These are phyloP conservation scores for Chytridiales sp. DNA, from an alignment of 371 early-diverging fungal species.

Conservation along the genomic window DNA sequence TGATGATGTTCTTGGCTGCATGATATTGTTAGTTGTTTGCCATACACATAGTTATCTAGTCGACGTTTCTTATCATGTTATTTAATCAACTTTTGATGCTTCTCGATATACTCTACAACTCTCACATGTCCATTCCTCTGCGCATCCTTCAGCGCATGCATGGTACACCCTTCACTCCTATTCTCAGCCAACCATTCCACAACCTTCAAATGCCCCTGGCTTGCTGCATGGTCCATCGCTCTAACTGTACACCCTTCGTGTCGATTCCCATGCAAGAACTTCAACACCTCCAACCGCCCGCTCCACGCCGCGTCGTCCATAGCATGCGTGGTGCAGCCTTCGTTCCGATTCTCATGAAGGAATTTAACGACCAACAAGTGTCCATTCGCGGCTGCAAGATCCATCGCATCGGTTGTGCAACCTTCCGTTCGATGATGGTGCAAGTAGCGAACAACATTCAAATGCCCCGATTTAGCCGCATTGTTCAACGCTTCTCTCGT, in stretches of 20 bases:
- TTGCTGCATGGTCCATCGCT: constrained; percentile 3
- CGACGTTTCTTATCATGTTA: no score
- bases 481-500: constrained; percentile 3
- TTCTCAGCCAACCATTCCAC: no score
- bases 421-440: not conserved
- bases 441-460: constrained; percentile 4
- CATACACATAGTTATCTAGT: no score
- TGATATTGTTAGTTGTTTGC: no score
- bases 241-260: constrained; percentile 3
- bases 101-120: no score
- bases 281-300: not conserved
- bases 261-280: not conserved
- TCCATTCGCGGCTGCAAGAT: constrained; percentile 2
- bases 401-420: constrained; percentile 1
- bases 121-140: no score
- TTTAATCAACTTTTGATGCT: no score
- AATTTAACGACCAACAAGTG: constrained; percentile 2
- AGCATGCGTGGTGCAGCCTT: constrained; percentile 3
- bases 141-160: no score
- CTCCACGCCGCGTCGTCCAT: not conserved
- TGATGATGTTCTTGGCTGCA: no score
- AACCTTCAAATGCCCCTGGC: constrained; percentile 4
- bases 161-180: no score
- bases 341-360: not conserved
- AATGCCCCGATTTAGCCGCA: constrained; percentile 1